Evolutionary conservation across 345 rosid genomes (phyloP), one percentile per base, ranked within the genome.

Genomic region (Camelina hispida): DNA sequence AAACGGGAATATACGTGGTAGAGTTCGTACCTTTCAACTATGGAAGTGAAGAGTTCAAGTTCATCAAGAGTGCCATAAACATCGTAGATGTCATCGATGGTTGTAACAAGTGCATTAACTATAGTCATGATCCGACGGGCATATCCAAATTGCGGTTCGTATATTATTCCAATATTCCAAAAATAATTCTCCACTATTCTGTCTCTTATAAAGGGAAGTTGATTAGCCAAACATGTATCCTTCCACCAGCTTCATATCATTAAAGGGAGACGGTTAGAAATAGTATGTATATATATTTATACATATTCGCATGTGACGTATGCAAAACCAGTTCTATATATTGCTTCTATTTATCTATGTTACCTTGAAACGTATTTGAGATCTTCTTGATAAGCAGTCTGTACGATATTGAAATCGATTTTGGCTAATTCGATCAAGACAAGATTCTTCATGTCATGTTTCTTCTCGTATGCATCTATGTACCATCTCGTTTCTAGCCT

Each of bases 71-170:
- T 79, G 5, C 82, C 88, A 61, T 77, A 70, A 0, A 11, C 22
- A 76, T 83, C 86, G 32, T 83, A 81, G 0, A 47, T 81, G 30
- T 83, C 88, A 25, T 81, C 88, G 0, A 80, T 48, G 4, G 79
- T 17, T 17, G 82, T 55, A 1, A 44, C 0, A n/a, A 83, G 12
- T 2, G 75, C 50, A 0, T 32, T n/a, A 1, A 66, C 9, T 74
- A 56, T 84, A 40, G 86, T 74, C 55, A 69, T 1, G 1, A 73
- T 18, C 16, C 17, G 72, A 64, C 87, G 77, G 2, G 37, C 59
- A 2, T 57, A 0, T 11, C 47, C 11, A 37, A 35, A 75, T 5
- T 81, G 50, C 1, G 87, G 86, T 66, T 86, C 83, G 12, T 50
- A 62, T n/a, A 69, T 44, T 10, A 68, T 9, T 23, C 75, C 84